Conservation (phyloP, 2,329 filamentous ascomycete species). For the Clarireedia homoeocarpa region DNA sequence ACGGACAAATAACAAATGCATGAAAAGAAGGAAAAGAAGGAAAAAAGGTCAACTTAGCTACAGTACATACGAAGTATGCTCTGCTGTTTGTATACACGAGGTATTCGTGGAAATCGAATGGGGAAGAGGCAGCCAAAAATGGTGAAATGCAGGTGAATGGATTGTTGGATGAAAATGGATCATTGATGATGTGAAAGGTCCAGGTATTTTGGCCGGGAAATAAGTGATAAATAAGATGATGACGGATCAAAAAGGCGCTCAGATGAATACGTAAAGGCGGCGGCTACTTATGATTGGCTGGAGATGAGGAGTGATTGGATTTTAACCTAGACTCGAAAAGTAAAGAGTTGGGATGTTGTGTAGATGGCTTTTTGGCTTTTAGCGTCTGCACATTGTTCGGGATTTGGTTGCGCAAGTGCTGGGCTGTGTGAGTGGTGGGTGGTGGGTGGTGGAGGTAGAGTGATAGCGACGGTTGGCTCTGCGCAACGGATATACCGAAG, state of each 20-base stretch:
- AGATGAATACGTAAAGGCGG: not conserved
- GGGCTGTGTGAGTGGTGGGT: no score
- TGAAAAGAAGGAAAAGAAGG: not conserved
- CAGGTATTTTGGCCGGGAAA: not conserved
- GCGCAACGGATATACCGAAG: no score
- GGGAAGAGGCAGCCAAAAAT: no score
- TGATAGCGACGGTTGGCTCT: no score
- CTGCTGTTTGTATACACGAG: no score
- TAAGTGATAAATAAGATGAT: not conserved
- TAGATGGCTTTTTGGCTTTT: not conserved
- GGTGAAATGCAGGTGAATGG: no score
- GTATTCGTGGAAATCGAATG: no score
- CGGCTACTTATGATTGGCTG: not conserved
- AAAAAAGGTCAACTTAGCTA: not conserved
- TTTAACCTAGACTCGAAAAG: constrained; percentile 1
- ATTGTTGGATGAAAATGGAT: no score
- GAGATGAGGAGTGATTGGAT: not conserved
- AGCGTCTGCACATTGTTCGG: no score
- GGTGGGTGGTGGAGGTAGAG: no score
- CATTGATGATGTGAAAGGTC: not conserved
- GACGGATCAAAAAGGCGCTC: not conserved
- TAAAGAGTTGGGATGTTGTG: not conserved
- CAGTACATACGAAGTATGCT: no score
- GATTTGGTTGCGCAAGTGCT: no score
- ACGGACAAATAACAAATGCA: not conserved